phyloP scores from a whole-genome alignment of 2,329 filamentous ascomycete genomes.

The Fusarium transvaalense region DNA sequence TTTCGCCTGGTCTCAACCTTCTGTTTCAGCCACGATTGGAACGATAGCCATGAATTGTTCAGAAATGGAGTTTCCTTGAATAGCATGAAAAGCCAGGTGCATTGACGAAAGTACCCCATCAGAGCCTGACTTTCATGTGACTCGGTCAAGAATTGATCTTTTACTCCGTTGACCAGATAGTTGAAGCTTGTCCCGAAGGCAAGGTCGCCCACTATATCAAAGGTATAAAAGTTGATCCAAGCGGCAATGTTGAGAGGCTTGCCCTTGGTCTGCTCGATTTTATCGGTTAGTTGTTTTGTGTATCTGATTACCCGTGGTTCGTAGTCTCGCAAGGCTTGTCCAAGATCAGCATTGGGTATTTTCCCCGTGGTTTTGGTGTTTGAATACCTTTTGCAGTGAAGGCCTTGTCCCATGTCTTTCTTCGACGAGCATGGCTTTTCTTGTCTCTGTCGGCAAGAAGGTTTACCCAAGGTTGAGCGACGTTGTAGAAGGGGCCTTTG shows the following conservation, averaged over 20 bases:
- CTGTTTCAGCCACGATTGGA: background rate
- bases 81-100: constrained; percentile 4
- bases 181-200: constrained; percentile 36
- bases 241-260: background rate
- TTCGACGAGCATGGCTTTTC: constrained; percentile 22
- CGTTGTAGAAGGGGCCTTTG: constrained; percentile 34
- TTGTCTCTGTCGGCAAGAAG: constrained; percentile 13
- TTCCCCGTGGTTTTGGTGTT: too few relatives aligned
- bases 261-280: background rate
- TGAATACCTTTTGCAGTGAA: constrained; percentile 40
- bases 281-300: background rate
- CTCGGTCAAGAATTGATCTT: constrained; percentile 11
- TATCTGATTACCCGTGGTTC: constrained; percentile 28
- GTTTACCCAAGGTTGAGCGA: constrained; percentile 9
- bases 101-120: constrained; percentile 2
- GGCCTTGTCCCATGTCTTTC: constrained; percentile 35
- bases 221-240: constrained; percentile 34
- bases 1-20: constrained; percentile 10
- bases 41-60: background rate
- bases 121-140: constrained; percentile 3
- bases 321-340: constrained; percentile 20
- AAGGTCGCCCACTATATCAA: constrained; percentile 36
- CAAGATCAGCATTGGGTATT: background rate
- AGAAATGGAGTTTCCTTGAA: background rate
- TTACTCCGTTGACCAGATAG: constrained; percentile 8